Evolutionary conservation across 2,329 filamentous ascomycete species (phyloP), one percentile per base, ranked within the genome.

Genomic region (Botrytis fragariae): DNA sequence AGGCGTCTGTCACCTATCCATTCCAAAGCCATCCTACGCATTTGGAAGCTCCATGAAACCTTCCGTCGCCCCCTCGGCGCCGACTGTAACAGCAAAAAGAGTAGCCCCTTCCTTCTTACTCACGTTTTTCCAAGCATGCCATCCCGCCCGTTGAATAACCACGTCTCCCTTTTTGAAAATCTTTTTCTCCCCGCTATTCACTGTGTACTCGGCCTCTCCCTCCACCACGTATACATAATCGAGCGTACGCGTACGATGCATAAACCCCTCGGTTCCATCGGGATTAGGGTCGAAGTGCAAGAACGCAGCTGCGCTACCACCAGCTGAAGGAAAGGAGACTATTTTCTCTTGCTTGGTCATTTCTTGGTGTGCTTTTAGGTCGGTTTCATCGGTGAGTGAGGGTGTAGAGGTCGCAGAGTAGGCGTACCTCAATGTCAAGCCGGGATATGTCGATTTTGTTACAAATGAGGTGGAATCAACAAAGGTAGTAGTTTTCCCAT

Each of bases 191-290:
- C 83, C 83, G 8, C 79, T 76, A 62, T 84, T 83, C 0, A 84
- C 78, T 6, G 59, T 74, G 9, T 84, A 76, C 7, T 82, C 82
- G 22, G 84, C 79, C 76, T 83, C 82, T 9, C 84, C 84, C 5
- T 78, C 76, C 16, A 84, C 18, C 7, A 85, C 79, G 37, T 82
- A 75, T 45, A 76, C 75, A 72, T 84, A 84, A 77, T 85, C 84
- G 29, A 84, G 75, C 54, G 80, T 84, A 45, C 78, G 67, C 7
- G 83, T 84, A 18, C 82, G 83, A 74, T 84, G 84, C 81, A 84
- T 82, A 8, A 82, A 44, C 0, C 74, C 73, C 4, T 73, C 61
- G 9, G 67, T 48, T 7, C 60, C 63, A 9, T 67, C 37, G 25
- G 72, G 65, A 57, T 76, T 77, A 4, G 76, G 74, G 1, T 44